Conservation (phyloP, 176 grass and related monocot species). For the Themeda triandra region DNA sequence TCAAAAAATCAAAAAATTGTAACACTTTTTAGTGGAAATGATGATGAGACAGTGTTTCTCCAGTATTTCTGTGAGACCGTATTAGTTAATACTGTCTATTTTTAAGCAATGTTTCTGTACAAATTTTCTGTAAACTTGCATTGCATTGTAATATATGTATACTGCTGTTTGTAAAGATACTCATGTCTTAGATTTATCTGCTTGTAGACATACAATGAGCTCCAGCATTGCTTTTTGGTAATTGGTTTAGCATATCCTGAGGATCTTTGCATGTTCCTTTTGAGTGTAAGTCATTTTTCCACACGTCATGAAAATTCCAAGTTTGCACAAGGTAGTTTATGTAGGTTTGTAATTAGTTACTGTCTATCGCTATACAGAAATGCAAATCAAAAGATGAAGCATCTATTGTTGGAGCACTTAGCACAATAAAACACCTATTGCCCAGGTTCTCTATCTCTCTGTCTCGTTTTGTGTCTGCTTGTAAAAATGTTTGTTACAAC, state of each 20-base stretch:
- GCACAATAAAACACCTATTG: constrained; percentile 81
- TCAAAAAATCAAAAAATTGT: not conserved
- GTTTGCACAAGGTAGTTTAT: constrained; percentile 17
- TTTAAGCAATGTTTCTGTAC: constrained; percentile 15
- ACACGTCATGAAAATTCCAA: not conserved
- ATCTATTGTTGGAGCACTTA: constrained; percentile 79
- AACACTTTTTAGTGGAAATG: not conserved
- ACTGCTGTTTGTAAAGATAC: not conserved
- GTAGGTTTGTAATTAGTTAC: not conserved
- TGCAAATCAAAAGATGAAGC: constrained; percentile 96
- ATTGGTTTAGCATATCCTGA: constrained; percentile 93
- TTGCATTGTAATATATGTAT: not conserved
- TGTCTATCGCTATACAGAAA: constrained; percentile 58
- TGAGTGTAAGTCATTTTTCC: constrained; percentile 74
- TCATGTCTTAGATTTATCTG: constrained; percentile 31
- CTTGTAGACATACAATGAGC: constrained; percentile 90
- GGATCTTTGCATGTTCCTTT: constrained; percentile 86
- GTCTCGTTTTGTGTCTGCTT: not conserved
- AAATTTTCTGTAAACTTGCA: not conserved
- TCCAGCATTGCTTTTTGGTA: constrained; percentile 95
- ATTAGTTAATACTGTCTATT: constrained; percentile 1
- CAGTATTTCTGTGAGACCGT: constrained; percentile 24
- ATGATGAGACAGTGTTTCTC: not conserved
- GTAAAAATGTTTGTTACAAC: not conserved
- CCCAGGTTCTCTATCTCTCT: constrained; percentile 57